Conservation (phyloP, 139 green algal genomes). For the Coelastrella sp. region DNA sequence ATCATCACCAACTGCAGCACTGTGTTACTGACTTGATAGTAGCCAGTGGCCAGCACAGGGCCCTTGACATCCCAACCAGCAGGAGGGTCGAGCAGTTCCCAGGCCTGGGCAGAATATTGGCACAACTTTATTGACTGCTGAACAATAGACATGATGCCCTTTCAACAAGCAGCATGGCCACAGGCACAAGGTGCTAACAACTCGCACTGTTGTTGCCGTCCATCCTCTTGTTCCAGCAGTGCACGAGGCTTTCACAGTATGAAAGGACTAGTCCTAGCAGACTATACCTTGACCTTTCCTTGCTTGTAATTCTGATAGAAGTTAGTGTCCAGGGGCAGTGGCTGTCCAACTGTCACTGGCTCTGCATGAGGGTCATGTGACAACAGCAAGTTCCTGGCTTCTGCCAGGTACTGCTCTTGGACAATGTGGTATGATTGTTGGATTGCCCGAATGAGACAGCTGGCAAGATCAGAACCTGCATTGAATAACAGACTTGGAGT, state of each 20-base stretch:
- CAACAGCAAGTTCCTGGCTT: slow-evolving; percentile 12
- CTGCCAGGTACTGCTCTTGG: slow-evolving; percentile 42
- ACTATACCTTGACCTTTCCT: slow-evolving; percentile 29
- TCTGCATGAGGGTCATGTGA: neutral
- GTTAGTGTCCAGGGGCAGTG: slow-evolving; percentile 35
- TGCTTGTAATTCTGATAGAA: slow-evolving; percentile 40
- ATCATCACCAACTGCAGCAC: slow-evolving; percentile 37
- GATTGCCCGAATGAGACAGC: slow-evolving; percentile 29
- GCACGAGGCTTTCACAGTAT: no score
- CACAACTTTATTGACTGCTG: no score
- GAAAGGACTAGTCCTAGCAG: no score
- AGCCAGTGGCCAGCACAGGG: slow-evolving; percentile 40
- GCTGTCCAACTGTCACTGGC: slow-evolving; percentile 36
- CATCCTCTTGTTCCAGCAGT: no score
- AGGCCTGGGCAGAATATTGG: neutral
- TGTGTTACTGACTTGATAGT: slow-evolving; percentile 30
- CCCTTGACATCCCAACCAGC: slow-evolving; percentile 38
- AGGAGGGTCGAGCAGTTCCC: slow-evolving; percentile 48
- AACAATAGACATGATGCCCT: no score
- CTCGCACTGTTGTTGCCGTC: no score
- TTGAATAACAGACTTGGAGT: no score
- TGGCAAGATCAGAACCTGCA: slow-evolving; percentile 41
- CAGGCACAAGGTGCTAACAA: no score
- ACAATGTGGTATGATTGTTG: slow-evolving; percentile 41
- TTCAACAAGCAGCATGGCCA: no score